These are phyloP conservation scores for Drechslerella coelobrocha DNA, from an alignment of 2,329 filamentous ascomycete genomes.

Conservation along the genomic window DNA sequence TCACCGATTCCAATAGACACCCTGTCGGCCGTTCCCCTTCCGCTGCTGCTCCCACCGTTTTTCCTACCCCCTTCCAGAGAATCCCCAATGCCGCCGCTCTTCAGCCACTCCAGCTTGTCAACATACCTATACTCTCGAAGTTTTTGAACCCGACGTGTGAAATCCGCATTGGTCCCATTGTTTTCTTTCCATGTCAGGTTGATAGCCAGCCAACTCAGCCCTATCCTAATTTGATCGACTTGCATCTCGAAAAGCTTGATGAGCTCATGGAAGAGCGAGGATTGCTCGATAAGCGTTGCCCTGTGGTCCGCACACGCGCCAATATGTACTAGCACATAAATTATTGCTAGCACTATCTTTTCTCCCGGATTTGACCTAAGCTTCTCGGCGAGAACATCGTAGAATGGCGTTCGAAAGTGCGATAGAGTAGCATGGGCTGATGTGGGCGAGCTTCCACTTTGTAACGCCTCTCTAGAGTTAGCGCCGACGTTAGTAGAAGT, in stretches of 20 bases:
- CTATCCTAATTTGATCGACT: slow-evolving; percentile 75
- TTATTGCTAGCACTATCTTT: slow-evolving; percentile 77
- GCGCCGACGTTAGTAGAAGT: slow-evolving; percentile 56
- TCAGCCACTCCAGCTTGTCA: slow-evolving; percentile 68
- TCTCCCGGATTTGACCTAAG: slow-evolving; percentile 50
- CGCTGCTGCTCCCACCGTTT: neutral
- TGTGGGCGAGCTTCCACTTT: slow-evolving; percentile 1
- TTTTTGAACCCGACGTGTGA: slow-evolving; percentile 71
- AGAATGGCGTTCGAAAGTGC: slow-evolving; percentile 42
- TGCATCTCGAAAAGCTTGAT: slow-evolving; percentile 76
- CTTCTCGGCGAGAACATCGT: slow-evolving; percentile 42
- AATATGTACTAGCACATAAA: slow-evolving; percentile 85
- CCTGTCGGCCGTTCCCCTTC: slow-evolving; percentile 6
- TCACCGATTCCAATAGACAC: slow-evolving; percentile 16
- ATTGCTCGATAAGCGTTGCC: slow-evolving; percentile 77
- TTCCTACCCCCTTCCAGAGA: slow-evolving; percentile 14
- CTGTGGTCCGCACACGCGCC: slow-evolving; percentile 79
- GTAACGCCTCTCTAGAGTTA: neutral
- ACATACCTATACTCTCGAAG: slow-evolving; percentile 76
- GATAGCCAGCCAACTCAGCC: slow-evolving; percentile 81
- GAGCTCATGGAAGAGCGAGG: slow-evolving; percentile 74
- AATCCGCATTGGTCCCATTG: slow-evolving; percentile 70
- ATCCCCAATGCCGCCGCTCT: slow-evolving; percentile 54
- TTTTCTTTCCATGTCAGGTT: slow-evolving; percentile 82
- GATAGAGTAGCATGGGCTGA: slow-evolving; percentile 10